Base-by-base conservation (phyloP, 116 monocot genomes). In the Posidonia oceanica region DNA sequence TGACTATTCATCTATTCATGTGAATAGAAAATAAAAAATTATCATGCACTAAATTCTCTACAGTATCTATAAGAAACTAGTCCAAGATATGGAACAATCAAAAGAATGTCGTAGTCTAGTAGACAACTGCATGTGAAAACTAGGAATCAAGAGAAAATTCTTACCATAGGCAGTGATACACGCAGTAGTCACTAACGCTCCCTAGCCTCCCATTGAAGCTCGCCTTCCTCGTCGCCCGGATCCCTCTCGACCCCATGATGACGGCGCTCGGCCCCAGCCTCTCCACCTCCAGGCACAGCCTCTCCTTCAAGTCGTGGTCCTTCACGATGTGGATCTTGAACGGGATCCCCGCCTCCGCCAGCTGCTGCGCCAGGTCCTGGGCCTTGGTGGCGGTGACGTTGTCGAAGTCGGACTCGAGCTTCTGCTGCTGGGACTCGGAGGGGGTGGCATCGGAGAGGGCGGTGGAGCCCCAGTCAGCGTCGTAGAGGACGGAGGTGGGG, bases 231-330 rank as follows among this genome's bases (percentile, higher is more conserved):
- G 71, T 3, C 13, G 60, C 71, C 5, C 71, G 60, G 17, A 91
- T 80, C 22, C 91, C 91, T 18, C 91, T 69, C 66, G 87, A 87
- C 8, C 87, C 91, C 87, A 91, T 91, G 68, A 91, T 85, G 48
- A 91, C 84, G 2, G 87, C 87, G 59, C 83, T 79, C 16, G 87
- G 69, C 11, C 87, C 91, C 5, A 91, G 73, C 73, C 91, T 71
- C 83, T 91, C 91, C 4, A 87, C 87, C 83, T 91, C 91, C 37
- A 91, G 75, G 68, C 91, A 91, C 14, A 91, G 87, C 71, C 91
- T 78, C 77, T 91, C 91, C 80, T 91, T 91, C 91, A 91, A 87
- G 71, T 91, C 91, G 70, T 87, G 87, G 72, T 91, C 91, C 81
- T 87, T 87, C 23, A 91, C 87, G 74, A 87, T 87, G 75, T 87